phyloP scores from a whole-genome alignment of 257 asterid genomes.

The Anisodus tanguticus region DNA sequence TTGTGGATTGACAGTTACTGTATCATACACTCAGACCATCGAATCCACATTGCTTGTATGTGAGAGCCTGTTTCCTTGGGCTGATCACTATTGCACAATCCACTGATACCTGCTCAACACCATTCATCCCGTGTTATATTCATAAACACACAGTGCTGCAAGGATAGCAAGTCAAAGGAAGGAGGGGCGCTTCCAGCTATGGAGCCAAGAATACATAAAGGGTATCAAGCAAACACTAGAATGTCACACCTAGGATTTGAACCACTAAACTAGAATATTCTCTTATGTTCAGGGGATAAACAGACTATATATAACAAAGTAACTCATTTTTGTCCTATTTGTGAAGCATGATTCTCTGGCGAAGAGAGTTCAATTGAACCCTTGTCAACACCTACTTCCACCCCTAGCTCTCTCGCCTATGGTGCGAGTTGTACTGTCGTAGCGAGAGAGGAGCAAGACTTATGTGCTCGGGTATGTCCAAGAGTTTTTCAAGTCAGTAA shows the following conservation, averaged over 20 bases:
- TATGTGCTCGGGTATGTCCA: neutral
- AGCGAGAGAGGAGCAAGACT: neutral
- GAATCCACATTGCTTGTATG: slow-evolving; percentile 80
- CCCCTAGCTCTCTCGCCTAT: too few relatives aligned
- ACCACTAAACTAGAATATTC: neutral
- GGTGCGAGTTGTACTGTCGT: neutral
- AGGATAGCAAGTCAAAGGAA: neutral
- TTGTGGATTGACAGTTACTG: neutral
- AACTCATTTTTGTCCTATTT: neutral
- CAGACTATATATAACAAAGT: neutral
- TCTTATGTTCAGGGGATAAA: neutral
- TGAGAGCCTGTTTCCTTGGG: slow-evolving; percentile 79
- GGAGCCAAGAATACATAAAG: neutral
- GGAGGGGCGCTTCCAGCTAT: neutral
- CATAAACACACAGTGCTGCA: neutral
- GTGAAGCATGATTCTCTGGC: too few relatives aligned
- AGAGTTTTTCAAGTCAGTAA: neutral
- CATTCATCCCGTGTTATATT: neutral
- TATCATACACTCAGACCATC: slow-evolving; percentile 94
- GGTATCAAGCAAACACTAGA: neutral
- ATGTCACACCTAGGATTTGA: neutral
- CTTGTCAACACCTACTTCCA: too few relatives aligned
- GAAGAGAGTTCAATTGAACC: neutral
- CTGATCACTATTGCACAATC: slow-evolving; percentile 85
- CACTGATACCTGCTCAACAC: slow-evolving; percentile 68